Percentiles rank a stretch among this genome's conserved stretches.
Conservation (phyloP, 164 flowering plant species). For the Santalum album region DNA sequence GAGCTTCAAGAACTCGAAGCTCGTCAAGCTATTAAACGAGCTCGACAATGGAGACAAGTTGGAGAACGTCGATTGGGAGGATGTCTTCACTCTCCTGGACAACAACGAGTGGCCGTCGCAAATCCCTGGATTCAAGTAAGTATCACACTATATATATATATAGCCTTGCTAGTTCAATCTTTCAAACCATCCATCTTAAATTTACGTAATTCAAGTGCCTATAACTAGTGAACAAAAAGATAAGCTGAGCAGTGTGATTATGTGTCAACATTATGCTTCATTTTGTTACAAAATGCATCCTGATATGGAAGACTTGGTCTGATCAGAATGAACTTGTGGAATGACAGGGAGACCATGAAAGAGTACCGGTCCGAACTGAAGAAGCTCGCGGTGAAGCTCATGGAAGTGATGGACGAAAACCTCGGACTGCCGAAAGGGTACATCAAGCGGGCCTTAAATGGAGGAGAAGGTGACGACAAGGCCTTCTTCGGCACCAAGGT, state of each 20-base stretch:
- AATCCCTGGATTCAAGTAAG: constrained; percentile 61
- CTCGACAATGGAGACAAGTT: constrained; percentile 24
- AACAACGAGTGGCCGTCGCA: constrained; percentile 55
- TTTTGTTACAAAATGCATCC: too few species aligned
- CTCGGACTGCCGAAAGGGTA: constrained; percentile 61
- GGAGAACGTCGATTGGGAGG: constrained; percentile 81
- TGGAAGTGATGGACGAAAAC: constrained; percentile 88
- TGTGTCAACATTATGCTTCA: too few species aligned
- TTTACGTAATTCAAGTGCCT: too few species aligned
- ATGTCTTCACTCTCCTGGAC: constrained; percentile 59
- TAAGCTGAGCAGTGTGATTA: too few species aligned
- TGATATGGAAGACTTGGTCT: too few species aligned
- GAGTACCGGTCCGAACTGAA: constrained; percentile 65
- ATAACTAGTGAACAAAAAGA: too few species aligned
- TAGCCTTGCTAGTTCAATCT: too few species aligned
- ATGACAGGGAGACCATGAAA: constrained; percentile 67
- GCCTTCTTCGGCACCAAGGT: constrained; percentile 89
- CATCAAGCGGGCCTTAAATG: constrained; percentile 62
- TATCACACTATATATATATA: background rate
- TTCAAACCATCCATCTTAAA: too few species aligned
- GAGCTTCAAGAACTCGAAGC: constrained; percentile 39
- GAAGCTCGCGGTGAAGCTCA: constrained; percentile 57
- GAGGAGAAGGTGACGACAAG: constrained; percentile 19
- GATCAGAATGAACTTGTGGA: too few species aligned
- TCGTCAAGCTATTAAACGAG: constrained; percentile 44